Conservation (phyloP, 352 stramenopile species). For the Phytopythium cucurbitacearum region DNA sequence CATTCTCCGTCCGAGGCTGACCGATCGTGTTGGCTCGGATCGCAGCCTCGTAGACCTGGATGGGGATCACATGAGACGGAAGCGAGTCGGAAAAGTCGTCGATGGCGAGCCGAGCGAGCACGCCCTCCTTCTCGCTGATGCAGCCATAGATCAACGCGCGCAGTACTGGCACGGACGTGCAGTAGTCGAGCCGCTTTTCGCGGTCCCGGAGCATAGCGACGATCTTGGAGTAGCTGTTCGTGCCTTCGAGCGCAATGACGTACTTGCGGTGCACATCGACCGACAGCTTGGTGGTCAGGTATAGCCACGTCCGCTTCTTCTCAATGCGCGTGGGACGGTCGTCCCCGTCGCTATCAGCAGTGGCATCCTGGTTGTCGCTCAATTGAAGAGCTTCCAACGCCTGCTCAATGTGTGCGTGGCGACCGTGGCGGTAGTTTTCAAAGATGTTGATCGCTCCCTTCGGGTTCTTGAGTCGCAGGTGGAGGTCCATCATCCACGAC, state of each 20-base stretch:
- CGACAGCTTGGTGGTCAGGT: slow-evolving; percentile 10
- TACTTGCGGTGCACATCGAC: slow-evolving; percentile 19
- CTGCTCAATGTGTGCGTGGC: slow-evolving; percentile 3
- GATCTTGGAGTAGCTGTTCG: slow-evolving; percentile 24
- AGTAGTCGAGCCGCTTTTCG: slow-evolving; percentile 18
- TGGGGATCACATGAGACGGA: slow-evolving; percentile 20
- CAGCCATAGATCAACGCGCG: slow-evolving; percentile 25
- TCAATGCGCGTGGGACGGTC: neutral
- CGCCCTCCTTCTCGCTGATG: slow-evolving; percentile 23
- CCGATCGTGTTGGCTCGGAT: slow-evolving; percentile 29
- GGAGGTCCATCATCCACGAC: slow-evolving; percentile 1
- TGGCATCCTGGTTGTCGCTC: neutral
- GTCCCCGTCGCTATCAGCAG: neutral
- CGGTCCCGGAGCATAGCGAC: slow-evolving; percentile 23
- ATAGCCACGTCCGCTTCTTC: neutral
- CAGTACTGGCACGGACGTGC: slow-evolving; percentile 19
- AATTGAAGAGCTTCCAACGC: neutral
- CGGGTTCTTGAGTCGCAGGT: neutral
- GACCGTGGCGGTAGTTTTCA: slow-evolving; percentile 25
- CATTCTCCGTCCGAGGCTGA: slow-evolving; percentile 16
- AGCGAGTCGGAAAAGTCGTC: slow-evolving; percentile 19
- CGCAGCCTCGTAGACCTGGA: slow-evolving; percentile 30
- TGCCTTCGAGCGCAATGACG: slow-evolving; percentile 18
- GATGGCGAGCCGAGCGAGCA: slow-evolving; percentile 22
- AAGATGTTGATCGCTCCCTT: slow-evolving; percentile 18